Conservation (phyloP, 768 basidiomycete species). For the Termitomyces sp. region DNA sequence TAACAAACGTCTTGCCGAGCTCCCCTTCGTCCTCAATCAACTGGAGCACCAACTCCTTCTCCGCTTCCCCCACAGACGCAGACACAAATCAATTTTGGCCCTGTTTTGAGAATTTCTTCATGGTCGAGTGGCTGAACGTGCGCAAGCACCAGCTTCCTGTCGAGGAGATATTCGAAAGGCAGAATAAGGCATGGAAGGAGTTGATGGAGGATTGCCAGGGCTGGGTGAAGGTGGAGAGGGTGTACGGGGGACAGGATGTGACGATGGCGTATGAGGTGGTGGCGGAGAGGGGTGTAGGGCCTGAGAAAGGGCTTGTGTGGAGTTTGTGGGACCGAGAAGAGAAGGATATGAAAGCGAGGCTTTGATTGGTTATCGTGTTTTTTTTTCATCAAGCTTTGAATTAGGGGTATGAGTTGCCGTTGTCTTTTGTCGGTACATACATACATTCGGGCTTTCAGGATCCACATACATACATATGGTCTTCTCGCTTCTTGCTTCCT, state of each 20-base stretch:
- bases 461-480: neutral
- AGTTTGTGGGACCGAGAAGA: constrained; percentile 50
- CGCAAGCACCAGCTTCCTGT: constrained; percentile 44
- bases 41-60: constrained; percentile 35
- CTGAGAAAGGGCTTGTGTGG: constrained; percentile 57
- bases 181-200: constrained; percentile 52
- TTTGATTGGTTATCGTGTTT: constrained; percentile 6
- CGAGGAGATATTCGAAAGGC: constrained; percentile 41
- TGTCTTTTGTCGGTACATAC: too few species aligned
- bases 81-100: constrained; percentile 24
- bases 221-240: constrained; percentile 52
- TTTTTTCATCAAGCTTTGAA: neutral
- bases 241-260: constrained; percentile 42
- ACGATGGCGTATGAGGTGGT: constrained; percentile 43
- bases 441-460: neutral
- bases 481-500: neutral
- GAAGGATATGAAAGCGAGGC: constrained; percentile 3
- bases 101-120: constrained; percentile 53
- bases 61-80: neutral
- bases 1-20: constrained; percentile 47
- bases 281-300: constrained; percentile 39
- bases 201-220: constrained; percentile 48
- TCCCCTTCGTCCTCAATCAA: constrained; percentile 21
- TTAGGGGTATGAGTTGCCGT: neutral
- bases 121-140: constrained; percentile 61